A percentile compares a stretch with the other conserved stretches of the same genome.
Evolutionary conservation across 176 grass and related monocot genomes (phyloP).

Genomic region (Carex cristatella): DNA sequence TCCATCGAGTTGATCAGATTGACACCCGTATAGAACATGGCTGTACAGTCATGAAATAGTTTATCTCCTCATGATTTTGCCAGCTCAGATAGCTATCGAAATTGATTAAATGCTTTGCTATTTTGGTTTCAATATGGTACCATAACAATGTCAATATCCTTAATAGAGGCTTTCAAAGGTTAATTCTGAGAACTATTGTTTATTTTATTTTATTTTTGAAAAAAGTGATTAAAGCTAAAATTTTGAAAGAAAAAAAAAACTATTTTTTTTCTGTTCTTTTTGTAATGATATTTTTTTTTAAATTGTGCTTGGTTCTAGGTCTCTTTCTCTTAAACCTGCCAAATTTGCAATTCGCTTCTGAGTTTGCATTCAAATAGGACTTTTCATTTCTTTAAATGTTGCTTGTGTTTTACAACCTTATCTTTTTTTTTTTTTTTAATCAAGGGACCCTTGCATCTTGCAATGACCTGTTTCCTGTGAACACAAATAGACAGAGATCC

Average conservation of each 20-base stretch:
- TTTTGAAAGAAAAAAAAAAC: neutral
- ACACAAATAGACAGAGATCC: neutral
- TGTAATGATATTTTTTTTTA: neutral
- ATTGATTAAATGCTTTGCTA: too few relatives aligned
- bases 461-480: neutral
- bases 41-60: neutral
- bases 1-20: neutral
- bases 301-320: constrained; percentile 3
- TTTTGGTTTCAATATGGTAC: too few relatives aligned
- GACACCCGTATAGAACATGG: neutral
- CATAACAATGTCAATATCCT: too few relatives aligned
- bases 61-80: neutral
- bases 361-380: constrained; percentile 9
- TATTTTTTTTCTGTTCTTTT: neutral
- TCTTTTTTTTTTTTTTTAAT: neutral
- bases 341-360: neutral
- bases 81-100: too few relatives aligned
- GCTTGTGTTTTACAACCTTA: neutral
- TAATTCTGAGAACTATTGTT: neutral
- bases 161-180: too few relatives aligned
- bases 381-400: neutral
- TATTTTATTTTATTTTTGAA: neutral
- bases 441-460: neutral
- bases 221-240: neutral
- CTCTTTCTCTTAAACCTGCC: neutral